These are phyloP conservation scores for Beauveria rudraprayagi DNA, from an alignment of 2,329 filamentous ascomycete genomes.

Conservation along the genomic window DNA sequence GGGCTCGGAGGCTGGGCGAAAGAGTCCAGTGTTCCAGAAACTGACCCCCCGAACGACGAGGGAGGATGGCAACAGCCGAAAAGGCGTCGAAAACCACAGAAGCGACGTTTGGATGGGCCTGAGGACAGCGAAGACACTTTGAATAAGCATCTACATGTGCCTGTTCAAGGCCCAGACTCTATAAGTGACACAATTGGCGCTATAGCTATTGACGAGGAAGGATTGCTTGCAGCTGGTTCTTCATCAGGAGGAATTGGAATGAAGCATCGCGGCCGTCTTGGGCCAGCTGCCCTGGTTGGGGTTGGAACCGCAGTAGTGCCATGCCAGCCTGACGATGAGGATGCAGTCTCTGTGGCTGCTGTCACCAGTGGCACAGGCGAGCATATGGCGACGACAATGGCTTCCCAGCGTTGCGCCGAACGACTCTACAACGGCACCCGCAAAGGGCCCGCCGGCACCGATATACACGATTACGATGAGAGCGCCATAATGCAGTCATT, in stretches of 20 bases:
- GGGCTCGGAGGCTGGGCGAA: not conserved
- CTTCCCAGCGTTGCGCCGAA: constrained; percentile 77
- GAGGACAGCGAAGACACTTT: not conserved
- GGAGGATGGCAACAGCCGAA: constrained; percentile 2
- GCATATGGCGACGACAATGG: constrained; percentile 94
- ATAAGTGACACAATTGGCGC: constrained; percentile 94
- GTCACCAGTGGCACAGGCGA: constrained; percentile 94
- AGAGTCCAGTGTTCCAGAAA: not conserved
- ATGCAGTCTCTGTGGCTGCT: constrained; percentile 64
- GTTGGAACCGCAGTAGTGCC: constrained; percentile 89
- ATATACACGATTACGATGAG: constrained; percentile 66
- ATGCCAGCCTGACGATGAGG: constrained; percentile 58
- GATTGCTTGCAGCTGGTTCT: constrained; percentile 86
- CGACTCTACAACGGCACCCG: constrained; percentile 67
- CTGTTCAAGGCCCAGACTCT: constrained; percentile 43
- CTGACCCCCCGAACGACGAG: not conserved
- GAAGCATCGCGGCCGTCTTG: constrained; percentile 89
- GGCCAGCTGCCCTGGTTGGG: constrained; percentile 86
- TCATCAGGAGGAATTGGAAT: constrained; percentile 97
- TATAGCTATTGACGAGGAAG: constrained; percentile 79
- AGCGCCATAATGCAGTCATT: constrained; percentile 66
- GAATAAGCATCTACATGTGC: not conserved
- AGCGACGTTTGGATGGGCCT: not conserved
- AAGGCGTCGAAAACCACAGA: constrained; percentile 1
- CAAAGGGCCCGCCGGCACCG: constrained; percentile 50